phyloP scores from a whole-genome alignment of 1,284 basidiomycete species.

The Sanghuangporus weigelae region DNA sequence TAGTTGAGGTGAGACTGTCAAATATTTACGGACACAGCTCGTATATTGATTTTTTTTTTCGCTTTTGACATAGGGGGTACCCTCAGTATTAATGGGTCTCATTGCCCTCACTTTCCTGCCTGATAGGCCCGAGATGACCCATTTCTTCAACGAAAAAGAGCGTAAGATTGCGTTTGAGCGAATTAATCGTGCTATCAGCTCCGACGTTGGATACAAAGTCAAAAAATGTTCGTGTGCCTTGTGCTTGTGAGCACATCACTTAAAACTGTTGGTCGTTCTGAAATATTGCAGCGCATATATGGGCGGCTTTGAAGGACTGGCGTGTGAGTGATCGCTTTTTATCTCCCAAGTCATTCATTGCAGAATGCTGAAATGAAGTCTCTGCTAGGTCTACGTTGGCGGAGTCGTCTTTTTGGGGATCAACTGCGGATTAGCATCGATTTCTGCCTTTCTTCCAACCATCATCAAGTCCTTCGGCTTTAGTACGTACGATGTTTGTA shows the following conservation, averaged over 20 bases:
- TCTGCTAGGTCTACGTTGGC: constrained; percentile 48
- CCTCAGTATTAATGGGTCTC: constrained; percentile 64
- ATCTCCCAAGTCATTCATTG: not conserved
- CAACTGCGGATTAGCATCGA: constrained; percentile 74
- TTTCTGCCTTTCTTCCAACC: constrained; percentile 81
- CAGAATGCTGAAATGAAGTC: not conserved
- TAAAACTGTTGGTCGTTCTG: constrained; percentile 13
- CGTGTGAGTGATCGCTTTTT: constrained; percentile 38
- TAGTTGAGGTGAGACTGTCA: constrained; percentile 54
- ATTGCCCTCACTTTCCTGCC: constrained; percentile 65
- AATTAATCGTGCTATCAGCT: constrained; percentile 64
- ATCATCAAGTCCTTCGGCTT: constrained; percentile 71
- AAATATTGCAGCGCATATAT: constrained; percentile 44
- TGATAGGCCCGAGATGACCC: constrained; percentile 70
- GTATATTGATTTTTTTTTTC: not conserved
- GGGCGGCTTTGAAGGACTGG: constrained; percentile 67
- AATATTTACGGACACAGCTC: not conserved
- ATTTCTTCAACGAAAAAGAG: constrained; percentile 66
- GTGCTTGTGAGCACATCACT: not conserved
- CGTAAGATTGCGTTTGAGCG: constrained; percentile 68
- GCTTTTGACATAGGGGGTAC: constrained; percentile 43
- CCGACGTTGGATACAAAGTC: constrained; percentile 63
- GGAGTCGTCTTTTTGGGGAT: constrained; percentile 74
- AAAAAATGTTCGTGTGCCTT: constrained; percentile 47
- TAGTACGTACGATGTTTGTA: constrained; percentile 29